Evolutionary conservation across 2,329 filamentous ascomycete genomes (phyloP).

Genomic region (Niveomyces coronatus): DNA sequence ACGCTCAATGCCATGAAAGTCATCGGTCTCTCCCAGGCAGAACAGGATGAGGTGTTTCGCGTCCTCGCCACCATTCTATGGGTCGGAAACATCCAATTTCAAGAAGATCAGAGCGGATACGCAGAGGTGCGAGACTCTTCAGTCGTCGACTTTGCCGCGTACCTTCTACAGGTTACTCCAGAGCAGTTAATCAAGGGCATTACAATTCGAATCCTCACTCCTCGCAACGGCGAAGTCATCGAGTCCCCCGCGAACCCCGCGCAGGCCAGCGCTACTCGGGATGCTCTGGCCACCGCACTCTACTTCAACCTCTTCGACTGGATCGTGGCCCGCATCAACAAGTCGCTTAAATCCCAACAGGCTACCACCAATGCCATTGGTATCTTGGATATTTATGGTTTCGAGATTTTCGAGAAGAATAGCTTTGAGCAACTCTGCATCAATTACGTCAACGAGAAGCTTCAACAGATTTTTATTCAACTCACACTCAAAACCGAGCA

Average conservation of each 20-base stretch:
- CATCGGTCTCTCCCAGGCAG: constrained; percentile 76
- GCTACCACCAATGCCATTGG: constrained; percentile 76
- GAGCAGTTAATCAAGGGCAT: constrained; percentile 75
- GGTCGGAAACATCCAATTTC: constrained; percentile 89
- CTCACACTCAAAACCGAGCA: constrained; percentile 93
- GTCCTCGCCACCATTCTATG: constrained; percentile 88
- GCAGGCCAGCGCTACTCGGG: constrained; percentile 77
- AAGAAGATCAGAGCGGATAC: constrained; percentile 81
- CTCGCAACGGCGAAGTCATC: constrained; percentile 54
- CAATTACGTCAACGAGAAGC: constrained; percentile 99
- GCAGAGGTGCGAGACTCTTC: constrained; percentile 80
- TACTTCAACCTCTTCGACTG: constrained; percentile 98
- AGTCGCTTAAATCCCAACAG: constrained; percentile 71
- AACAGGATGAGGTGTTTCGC: constrained; percentile 94
- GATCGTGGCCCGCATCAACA: constrained; percentile 90
- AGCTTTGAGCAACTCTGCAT: constrained; percentile 98
- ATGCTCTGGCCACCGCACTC: constrained; percentile 89
- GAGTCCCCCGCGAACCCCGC: constrained; percentile 74
- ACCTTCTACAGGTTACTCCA: constrained; percentile 79
- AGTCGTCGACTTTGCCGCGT: constrained; percentile 88
- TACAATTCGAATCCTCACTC: constrained; percentile 75
- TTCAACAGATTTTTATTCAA: constrained; percentile 99
- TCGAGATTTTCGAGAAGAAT: constrained; percentile 99
- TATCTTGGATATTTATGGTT: constrained; percentile 97
- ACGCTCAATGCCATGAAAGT: constrained; percentile 90